Percentiles rank a stretch among this genome's conserved stretches.
These are phyloP conservation scores for Lecanicillium sp. DNA, from an alignment of 2,329 filamentous ascomycete genomes.

Conservation along the genomic window DNA sequence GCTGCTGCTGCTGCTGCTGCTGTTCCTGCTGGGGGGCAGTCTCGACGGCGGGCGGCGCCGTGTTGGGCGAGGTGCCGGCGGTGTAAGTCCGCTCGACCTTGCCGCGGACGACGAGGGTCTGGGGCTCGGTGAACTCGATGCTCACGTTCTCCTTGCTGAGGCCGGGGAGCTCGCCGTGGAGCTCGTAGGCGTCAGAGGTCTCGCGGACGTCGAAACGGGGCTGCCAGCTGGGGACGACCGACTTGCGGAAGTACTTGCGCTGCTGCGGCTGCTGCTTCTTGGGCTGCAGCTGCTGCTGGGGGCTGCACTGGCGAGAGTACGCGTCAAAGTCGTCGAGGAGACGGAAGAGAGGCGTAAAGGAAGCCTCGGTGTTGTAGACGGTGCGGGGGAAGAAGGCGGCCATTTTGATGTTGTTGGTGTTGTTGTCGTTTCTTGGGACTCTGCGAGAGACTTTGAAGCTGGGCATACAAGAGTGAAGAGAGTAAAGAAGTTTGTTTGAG, in stretches of 20 bases:
- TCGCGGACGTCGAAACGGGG: constrained; percentile 77
- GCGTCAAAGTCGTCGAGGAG: constrained; percentile 58
- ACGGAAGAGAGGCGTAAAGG: constrained; percentile 57
- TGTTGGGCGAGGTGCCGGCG: constrained; percentile 41
- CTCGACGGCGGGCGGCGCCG: constrained; percentile 22
- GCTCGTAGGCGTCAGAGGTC: constrained; percentile 61
- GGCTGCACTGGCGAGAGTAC: constrained; percentile 39
- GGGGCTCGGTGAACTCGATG: constrained; percentile 73
- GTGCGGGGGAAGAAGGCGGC: constrained; percentile 53
- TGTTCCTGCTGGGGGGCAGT: too few relatives aligned
- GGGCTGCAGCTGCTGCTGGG: constrained; percentile 14
- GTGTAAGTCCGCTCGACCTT: constrained; percentile 59
- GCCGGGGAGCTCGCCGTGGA: constrained; percentile 74
- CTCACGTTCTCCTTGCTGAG: constrained; percentile 66
- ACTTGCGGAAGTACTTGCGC: constrained; percentile 19
- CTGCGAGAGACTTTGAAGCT: constrained; percentile 9
- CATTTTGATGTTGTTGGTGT: constrained; percentile 40
- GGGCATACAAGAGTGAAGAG: constrained; percentile 14
- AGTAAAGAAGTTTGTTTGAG: constrained; percentile 22
- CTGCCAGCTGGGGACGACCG: constrained; percentile 51
- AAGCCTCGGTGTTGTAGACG: constrained; percentile 43
- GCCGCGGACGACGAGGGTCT: constrained; percentile 67
- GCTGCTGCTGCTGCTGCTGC: too few relatives aligned
- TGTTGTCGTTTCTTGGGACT: constrained; percentile 12
- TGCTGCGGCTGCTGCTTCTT: constrained; percentile 17